Percentiles rank a stretch among this genome's conserved stretches.
Conservation (phyloP, 306 rosid genomes). For the Rosa rugosa region DNA sequence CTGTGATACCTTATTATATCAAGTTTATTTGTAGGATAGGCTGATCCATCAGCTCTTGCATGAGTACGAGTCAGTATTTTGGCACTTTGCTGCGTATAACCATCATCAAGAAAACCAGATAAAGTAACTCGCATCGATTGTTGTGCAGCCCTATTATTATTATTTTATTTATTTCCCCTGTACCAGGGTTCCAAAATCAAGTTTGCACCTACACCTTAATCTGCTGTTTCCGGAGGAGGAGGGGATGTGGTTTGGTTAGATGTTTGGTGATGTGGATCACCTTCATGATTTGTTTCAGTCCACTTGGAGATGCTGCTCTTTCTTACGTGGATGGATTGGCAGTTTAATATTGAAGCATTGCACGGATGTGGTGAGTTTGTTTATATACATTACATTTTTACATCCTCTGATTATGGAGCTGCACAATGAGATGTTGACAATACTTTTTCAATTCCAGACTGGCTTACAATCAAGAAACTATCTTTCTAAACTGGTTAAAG, state of each 20-base stretch:
- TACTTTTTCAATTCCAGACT: conserved; percentile 41
- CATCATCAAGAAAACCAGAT: not conserved
- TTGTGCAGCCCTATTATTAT: not conserved
- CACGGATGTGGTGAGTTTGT: conserved; percentile 34
- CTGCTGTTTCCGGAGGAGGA: conserved; percentile 28
- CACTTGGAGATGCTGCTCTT: conserved; percentile 39
- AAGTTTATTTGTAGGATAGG: not conserved
- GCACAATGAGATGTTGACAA: conserved; percentile 19
- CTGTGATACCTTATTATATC: no score
- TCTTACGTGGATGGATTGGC: conserved; percentile 45
- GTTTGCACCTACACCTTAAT: conserved; percentile 13
- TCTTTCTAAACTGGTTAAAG: conserved; percentile 36
- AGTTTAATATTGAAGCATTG: conserved; percentile 35
- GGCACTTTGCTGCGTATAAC: no score
- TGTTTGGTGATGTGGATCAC: conserved; percentile 47
- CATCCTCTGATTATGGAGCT: conserved; percentile 22
- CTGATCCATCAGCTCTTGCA: not conserved
- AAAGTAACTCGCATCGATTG: not conserved
- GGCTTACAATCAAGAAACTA: conserved; percentile 37
- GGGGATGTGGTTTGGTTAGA: conserved; percentile 33
- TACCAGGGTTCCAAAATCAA: no score
- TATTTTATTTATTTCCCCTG: no score
- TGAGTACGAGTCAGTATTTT: no score
- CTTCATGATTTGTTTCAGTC: conserved; percentile 36
- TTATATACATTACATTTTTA: not conserved